Evolutionary conservation across 2,329 filamentous ascomycete genomes (phyloP).

Genomic region (Colletotrichum siamense): DNA sequence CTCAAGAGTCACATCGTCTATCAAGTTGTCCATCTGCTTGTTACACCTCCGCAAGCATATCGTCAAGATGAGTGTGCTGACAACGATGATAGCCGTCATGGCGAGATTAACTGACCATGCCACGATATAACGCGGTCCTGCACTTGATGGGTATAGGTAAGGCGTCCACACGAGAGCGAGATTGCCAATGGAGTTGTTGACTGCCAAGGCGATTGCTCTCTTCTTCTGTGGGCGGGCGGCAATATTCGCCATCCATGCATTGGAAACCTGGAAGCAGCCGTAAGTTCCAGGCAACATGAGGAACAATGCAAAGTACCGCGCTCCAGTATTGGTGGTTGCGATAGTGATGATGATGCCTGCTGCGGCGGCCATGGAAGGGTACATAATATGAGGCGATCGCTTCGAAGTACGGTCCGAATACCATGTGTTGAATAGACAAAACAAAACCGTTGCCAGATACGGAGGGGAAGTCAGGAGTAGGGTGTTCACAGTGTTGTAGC

Average conservation of each 20-base stretch:
- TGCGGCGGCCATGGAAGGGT: not conserved
- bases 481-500: not conserved
- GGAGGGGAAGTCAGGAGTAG: not conserved
- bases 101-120: slow-evolving; percentile 25
- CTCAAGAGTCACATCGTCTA: not conserved
- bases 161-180: slow-evolving; percentile 30
- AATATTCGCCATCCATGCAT: slow-evolving; percentile 33
- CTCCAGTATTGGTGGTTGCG: not conserved
- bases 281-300: slow-evolving; percentile 27
- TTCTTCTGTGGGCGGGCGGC: slow-evolving; percentile 29
- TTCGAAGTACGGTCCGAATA: not conserved
- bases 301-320: slow-evolving; percentile 28
- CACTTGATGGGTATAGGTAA: slow-evolving; percentile 27
- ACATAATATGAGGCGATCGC: not conserved
- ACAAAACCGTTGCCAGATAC: not conserved
- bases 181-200: slow-evolving; percentile 31
- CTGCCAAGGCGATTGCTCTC: slow-evolving; percentile 27
- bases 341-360: not conserved
- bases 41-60: slow-evolving; percentile 23
- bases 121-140: slow-evolving; percentile 27
- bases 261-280: slow-evolving; percentile 29
- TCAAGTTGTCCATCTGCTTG: not conserved
- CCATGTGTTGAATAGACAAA: not conserved
- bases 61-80: slow-evolving; percentile 25
- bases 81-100: slow-evolving; percentile 26